Evolutionary conservation across 352 stramenopile species (phyloP).

Genomic region (Lagenidium sp.): DNA sequence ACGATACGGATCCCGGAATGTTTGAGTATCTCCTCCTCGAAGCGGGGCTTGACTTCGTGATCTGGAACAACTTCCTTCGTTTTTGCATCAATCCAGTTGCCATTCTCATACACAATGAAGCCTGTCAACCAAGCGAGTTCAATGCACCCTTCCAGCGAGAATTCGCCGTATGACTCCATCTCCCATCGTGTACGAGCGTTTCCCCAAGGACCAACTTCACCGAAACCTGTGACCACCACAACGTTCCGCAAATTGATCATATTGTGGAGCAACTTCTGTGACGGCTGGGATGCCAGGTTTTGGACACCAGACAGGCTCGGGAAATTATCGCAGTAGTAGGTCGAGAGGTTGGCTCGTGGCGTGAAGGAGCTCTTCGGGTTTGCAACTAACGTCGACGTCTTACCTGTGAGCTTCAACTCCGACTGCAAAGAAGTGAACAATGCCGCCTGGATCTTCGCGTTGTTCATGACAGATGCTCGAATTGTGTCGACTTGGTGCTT

Average conservation of each 20-base stretch:
- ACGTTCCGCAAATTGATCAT: conserved; percentile 82
- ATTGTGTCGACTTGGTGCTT: conserved; percentile 54
- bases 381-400: conserved; percentile 22
- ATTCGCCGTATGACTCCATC: conserved; percentile 86
- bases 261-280: conserved; percentile 37
- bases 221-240: conserved; percentile 80
- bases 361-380: conserved; percentile 9
- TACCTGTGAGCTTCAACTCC: too few species aligned
- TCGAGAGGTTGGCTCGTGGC: conserved; percentile 57
- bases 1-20: conserved; percentile 80
- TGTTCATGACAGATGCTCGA: conserved; percentile 37
- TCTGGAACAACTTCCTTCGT: conserved; percentile 74
- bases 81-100: conserved; percentile 77
- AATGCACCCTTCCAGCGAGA: conserved; percentile 85
- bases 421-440: conserved; percentile 13
- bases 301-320: conserved; percentile 35
- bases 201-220: conserved; percentile 81
- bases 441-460: conserved; percentile 44
- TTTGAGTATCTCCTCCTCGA: conserved; percentile 73
- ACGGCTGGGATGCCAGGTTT: conserved; percentile 20
- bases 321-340: conserved; percentile 67
- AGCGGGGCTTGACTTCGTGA: conserved; percentile 67
- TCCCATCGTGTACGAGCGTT: conserved; percentile 84
- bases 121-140: conserved; percentile 83
- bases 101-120: conserved; percentile 74